A percentile compares a stretch with the other conserved stretches of the same genome.
Conservation (phyloP, 2,329 filamentous ascomycete species). For the Alternaria conjuncta region DNA sequence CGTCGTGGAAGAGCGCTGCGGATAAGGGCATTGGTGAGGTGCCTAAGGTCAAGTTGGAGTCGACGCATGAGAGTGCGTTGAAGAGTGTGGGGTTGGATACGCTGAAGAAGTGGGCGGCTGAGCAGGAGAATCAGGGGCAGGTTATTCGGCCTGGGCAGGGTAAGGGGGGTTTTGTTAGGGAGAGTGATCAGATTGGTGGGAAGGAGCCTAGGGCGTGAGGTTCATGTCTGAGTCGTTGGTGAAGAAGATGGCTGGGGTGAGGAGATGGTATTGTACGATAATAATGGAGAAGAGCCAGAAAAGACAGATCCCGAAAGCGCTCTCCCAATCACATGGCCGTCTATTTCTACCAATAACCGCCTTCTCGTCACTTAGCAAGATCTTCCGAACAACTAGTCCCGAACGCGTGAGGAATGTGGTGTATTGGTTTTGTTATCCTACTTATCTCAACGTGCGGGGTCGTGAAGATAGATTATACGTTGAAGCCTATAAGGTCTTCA, state of each 20-base stretch:
- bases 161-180: slow-evolving; percentile 13
- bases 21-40: slow-evolving; percentile 25
- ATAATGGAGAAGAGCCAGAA: neutral
- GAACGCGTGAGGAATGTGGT: too few relatives aligned
- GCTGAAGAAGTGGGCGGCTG: slow-evolving; percentile 56
- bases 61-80: slow-evolving; percentile 60
- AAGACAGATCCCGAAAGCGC: neutral
- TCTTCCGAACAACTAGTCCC: neutral
- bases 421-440: too few relatives aligned
- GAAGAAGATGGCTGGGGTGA: neutral
- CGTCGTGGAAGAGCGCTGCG: slow-evolving; percentile 59
- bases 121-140: slow-evolving; percentile 35
- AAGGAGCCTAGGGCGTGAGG: slow-evolving; percentile 32
- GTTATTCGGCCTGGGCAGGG: slow-evolving; percentile 15
- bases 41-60: slow-evolving; percentile 56
- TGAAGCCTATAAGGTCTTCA: too few relatives aligned
- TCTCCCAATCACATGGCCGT: neutral
- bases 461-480: too few relatives aligned
- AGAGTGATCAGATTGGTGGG: slow-evolving; percentile 33
- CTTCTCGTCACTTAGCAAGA: neutral
- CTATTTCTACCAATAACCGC: neutral
- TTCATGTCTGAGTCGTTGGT: neutral
- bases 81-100: slow-evolving; percentile 55
- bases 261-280: neutral
- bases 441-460: too few relatives aligned